Percentiles rank a stretch among this genome's conserved stretches.
Evolutionary conservation across 164 flowering plant species (phyloP).

Genomic region (Chimonanthus praecox): DNA sequence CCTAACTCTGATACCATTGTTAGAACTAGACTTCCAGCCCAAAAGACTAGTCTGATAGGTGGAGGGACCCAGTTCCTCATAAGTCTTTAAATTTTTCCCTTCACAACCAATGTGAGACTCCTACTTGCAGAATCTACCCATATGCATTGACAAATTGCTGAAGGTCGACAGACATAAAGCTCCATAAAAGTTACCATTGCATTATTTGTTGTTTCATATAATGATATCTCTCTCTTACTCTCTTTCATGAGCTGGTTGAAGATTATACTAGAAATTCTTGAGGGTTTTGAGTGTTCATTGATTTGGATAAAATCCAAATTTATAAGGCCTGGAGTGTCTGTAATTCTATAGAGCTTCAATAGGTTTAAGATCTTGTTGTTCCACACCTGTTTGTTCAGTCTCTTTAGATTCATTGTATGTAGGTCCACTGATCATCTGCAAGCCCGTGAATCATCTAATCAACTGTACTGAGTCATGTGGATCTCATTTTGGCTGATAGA

Average conservation of each 20-base stretch:
- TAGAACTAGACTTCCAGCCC: too few species aligned
- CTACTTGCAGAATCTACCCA: too few species aligned
- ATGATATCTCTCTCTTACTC: background rate
- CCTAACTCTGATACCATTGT: too few species aligned
- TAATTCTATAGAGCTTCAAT: background rate
- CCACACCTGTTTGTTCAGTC: background rate
- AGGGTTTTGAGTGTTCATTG: background rate
- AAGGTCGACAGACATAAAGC: too few species aligned
- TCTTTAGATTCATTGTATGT: background rate
- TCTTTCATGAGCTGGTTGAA: background rate
- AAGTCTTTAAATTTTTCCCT: too few species aligned
- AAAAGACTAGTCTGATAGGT: too few species aligned
- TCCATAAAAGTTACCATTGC: background rate
- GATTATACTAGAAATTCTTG: background rate
- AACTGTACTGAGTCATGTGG: background rate
- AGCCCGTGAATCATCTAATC: background rate
- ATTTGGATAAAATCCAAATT: background rate
- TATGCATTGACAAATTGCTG: too few species aligned
- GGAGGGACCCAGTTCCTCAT: too few species aligned
- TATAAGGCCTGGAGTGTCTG: background rate
- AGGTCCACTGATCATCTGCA: background rate
- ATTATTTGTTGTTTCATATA: background rate
- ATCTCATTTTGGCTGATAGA: background rate
- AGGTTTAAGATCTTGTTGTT: background rate
- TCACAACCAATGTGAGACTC: too few species aligned